Evolutionary conservation across 352 stramenopile species (phyloP).

Genomic region (Pythium vanterpoolii): DNA sequence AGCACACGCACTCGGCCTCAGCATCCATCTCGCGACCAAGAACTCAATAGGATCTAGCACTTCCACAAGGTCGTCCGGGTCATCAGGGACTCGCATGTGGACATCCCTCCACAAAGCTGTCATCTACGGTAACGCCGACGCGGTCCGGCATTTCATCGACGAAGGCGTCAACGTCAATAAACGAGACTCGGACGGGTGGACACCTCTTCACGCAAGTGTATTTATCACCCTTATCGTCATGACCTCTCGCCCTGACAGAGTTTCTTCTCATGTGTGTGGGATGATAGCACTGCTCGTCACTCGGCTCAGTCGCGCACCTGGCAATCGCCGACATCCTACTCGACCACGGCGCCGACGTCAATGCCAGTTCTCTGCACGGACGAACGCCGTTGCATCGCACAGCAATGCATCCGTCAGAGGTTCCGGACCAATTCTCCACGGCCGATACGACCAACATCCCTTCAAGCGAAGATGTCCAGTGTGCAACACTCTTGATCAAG

Average conservation of each 20-base stretch:
- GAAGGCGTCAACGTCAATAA: conserved; percentile 31
- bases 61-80: neutral
- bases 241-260: no score
- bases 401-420: conserved; percentile 9
- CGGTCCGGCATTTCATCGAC: conserved; percentile 39
- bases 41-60: neutral
- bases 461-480: neutral
- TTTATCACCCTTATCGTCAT: neutral
- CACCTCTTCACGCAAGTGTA: conserved; percentile 46
- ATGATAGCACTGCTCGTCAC: conserved; percentile 48
- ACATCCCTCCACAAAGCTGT: conserved; percentile 43
- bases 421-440: neutral
- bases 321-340: conserved; percentile 40
- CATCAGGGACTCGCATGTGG: conserved; percentile 1
- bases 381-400: conserved; percentile 50
- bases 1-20: conserved; percentile 22
- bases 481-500: neutral
- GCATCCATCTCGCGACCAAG: conserved; percentile 37
- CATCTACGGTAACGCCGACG: conserved; percentile 41
- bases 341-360: conserved; percentile 23
- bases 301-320: conserved; percentile 29
- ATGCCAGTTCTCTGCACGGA: conserved; percentile 46
- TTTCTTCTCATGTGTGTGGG: neutral
- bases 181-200: conserved; percentile 61
- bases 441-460: neutral